Evolutionary conservation across 2,329 filamentous ascomycete species (phyloP).

Genomic region (Endoconidiophora laricicola): DNA sequence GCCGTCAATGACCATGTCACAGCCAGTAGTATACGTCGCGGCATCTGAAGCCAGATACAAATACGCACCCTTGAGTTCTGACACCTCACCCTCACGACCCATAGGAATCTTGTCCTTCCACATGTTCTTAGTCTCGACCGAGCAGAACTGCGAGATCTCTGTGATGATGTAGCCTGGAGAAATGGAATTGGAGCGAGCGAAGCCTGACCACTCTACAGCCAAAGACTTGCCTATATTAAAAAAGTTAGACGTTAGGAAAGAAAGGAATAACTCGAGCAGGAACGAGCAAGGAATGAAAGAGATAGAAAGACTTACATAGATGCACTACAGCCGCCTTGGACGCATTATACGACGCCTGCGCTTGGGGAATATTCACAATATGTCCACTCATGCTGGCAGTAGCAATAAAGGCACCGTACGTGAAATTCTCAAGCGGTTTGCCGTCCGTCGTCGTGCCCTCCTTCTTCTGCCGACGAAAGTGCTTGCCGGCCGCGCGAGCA

Average conservation of each 20-base stretch:
- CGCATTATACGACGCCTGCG: slow-evolving; percentile 58
- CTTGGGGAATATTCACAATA: slow-evolving; percentile 61
- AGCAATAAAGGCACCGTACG: slow-evolving; percentile 54
- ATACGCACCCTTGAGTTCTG: slow-evolving; percentile 70
- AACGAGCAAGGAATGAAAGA: not conserved
- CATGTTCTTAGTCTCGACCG: slow-evolving; percentile 48
- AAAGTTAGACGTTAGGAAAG: not conserved
- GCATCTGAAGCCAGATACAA: slow-evolving; percentile 70
- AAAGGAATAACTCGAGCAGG: too few species aligned
- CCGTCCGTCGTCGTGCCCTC: slow-evolving; percentile 48
- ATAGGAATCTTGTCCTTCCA: slow-evolving; percentile 36
- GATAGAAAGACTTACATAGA: slow-evolving; percentile 27
- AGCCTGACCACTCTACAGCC: slow-evolving; percentile 61
- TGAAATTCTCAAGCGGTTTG: slow-evolving; percentile 41
- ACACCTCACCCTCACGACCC: slow-evolving; percentile 47
- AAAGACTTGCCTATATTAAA: slow-evolving; percentile 35
- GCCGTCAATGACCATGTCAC: slow-evolving; percentile 59
- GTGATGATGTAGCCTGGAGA: slow-evolving; percentile 64
- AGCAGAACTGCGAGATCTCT: slow-evolving; percentile 42
- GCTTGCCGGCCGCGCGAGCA: slow-evolving; percentile 49
- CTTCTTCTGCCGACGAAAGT: slow-evolving; percentile 54
- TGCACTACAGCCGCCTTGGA: slow-evolving; percentile 50
- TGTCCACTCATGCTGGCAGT: slow-evolving; percentile 67
- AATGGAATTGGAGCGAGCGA: slow-evolving; percentile 55
- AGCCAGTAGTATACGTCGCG: slow-evolving; percentile 64